These are phyloP conservation scores for Solanum bulbocastanum DNA, from an alignment of 257 asterid species.

Conservation along the genomic window DNA sequence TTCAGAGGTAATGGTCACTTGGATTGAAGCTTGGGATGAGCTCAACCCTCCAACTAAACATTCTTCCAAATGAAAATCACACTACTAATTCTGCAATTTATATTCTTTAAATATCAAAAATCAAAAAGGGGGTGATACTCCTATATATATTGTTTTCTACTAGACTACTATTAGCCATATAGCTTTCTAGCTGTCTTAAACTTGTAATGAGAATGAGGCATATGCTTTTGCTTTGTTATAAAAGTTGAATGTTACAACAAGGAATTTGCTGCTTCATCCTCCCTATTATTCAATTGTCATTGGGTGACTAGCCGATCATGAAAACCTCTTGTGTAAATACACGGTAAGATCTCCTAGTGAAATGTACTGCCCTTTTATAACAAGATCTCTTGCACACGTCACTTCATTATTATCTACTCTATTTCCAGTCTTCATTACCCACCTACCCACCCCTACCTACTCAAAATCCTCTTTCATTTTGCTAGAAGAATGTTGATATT, in stretches of 20 bases:
- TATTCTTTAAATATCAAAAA: neutral
- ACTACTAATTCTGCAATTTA: neutral
- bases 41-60: slow-evolving; percentile 39
- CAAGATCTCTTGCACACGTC: neutral
- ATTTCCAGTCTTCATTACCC: neutral
- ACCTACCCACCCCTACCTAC: neutral
- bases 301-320: neutral
- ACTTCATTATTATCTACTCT: neutral
- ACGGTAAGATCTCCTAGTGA: neutral
- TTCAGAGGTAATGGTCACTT: slow-evolving; percentile 71
- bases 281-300: neutral
- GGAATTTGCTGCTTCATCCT: neutral
- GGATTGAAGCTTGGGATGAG: slow-evolving; percentile 89
- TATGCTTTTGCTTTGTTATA: neutral
- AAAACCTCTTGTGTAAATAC: neutral
- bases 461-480: neutral
- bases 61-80: neutral
- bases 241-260: neutral
- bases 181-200: neutral
- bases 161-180: neutral
- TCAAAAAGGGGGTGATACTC: neutral
- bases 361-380: neutral
- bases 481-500: neutral
- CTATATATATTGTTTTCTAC: neutral
- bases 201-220: neutral